A percentile compares a stretch with the other conserved stretches of the same genome.
Evolutionary conservation across 176 grass and related monocot species (phyloP).

Genomic region (Aegilops tauschii): DNA sequence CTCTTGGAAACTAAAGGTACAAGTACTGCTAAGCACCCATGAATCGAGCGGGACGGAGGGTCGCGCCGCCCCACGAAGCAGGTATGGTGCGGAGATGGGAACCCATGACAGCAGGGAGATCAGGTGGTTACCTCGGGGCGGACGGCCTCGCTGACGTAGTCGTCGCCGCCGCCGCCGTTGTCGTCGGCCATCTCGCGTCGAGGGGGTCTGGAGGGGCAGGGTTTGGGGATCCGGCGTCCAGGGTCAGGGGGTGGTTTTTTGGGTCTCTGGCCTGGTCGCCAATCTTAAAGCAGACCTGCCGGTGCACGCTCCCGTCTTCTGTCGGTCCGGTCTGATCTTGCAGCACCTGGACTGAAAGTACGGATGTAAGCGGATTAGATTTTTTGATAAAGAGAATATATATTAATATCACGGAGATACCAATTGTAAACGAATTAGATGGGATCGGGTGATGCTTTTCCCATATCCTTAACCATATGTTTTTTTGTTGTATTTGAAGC

Average conservation of each 20-base stretch:
- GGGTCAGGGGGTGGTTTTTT: neutral
- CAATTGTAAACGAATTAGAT: no score
- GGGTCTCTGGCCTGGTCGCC: neutral
- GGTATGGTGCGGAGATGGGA: neutral
- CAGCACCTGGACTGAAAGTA: no score
- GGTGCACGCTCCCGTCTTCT: no score
- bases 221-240: constrained; percentile 17
- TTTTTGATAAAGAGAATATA: no score
- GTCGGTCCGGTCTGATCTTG: no score
- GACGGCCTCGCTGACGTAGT: constrained; percentile 26
- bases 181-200: constrained; percentile 50
- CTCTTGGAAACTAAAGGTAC: neutral
- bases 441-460: no score
- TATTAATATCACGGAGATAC: no score
- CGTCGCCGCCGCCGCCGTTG: constrained; percentile 22
- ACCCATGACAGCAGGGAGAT: neutral
- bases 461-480: no score
- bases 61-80: neutral
- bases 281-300: constrained; percentile 4
- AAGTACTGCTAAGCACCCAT: neutral
- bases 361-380: no score
- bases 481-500: no score
- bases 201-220: neutral
- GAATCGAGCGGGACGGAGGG: constrained; percentile 27
- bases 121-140: constrained; percentile 40